Evolutionary conservation across 306 rosid genomes (phyloP).

Genomic region (Amphicarpaea edgeworthii): DNA sequence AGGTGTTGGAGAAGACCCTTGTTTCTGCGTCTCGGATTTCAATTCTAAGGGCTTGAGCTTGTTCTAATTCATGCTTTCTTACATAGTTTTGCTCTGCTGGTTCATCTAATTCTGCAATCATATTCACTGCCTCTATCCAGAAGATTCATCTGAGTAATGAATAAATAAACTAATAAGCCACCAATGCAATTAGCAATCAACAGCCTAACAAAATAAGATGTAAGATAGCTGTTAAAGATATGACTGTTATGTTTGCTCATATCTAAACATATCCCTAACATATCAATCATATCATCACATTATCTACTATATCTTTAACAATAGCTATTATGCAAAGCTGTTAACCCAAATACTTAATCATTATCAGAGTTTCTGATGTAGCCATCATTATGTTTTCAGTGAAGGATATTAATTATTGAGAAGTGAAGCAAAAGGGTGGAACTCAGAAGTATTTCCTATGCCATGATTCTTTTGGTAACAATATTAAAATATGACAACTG

Average conservation of each 20-base stretch:
- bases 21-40: constrained; percentile 98
- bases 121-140: constrained; percentile 94
- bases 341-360: too few relatives aligned
- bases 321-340: background rate
- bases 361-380: background rate
- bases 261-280: too few relatives aligned
- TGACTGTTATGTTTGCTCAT: too few relatives aligned
- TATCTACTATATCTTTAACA: too few relatives aligned
- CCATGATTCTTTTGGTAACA: background rate
- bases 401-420: background rate
- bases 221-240: background rate
- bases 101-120: constrained; percentile 94
- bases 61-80: constrained; percentile 91
- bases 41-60: constrained; percentile 82
- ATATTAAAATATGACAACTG: constrained; percentile 1
- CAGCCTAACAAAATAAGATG: background rate
- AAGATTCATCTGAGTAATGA: constrained; percentile 80
- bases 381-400: background rate
- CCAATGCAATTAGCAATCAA: constrained; percentile 16
- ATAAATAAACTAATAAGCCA: constrained; percentile 39
- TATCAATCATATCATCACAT: too few relatives aligned
- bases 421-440: background rate
- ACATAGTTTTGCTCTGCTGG: constrained; percentile 81
- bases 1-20: constrained; percentile 94
- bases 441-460: background rate